These are phyloP conservation scores for Fusarium chlamydosporum DNA, from an alignment of 2,329 filamentous ascomycete species.

Conservation along the genomic window DNA sequence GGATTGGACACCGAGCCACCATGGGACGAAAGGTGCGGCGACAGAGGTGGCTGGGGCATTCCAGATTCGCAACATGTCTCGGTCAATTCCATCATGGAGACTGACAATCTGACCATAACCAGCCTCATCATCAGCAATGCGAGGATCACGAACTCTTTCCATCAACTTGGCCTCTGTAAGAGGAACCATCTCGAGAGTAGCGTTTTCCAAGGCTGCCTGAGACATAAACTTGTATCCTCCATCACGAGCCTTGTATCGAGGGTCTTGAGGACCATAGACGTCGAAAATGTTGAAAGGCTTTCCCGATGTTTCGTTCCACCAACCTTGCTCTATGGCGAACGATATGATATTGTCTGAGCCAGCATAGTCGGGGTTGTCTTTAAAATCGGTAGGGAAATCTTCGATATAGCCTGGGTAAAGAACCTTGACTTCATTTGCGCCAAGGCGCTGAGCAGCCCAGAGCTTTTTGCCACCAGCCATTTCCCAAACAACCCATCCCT, in stretches of 20 bases:
- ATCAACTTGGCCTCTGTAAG: constrained; percentile 45
- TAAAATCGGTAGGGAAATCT: constrained; percentile 41
- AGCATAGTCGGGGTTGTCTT: constrained; percentile 25
- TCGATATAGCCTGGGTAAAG: constrained; percentile 46
- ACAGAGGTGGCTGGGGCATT: constrained; percentile 41
- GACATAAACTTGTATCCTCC: constrained; percentile 50
- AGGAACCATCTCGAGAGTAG: constrained; percentile 40
- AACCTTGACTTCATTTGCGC: constrained; percentile 43
- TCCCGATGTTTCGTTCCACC: constrained; percentile 43
- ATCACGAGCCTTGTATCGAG: constrained; percentile 43
- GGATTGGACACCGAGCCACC: constrained; percentile 45
- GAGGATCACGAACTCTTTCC: constrained; percentile 42
- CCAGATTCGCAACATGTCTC: constrained; percentile 44
- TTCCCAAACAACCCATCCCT: constrained; percentile 48
- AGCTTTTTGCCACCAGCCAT: constrained; percentile 46
- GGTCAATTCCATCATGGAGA: constrained; percentile 29
- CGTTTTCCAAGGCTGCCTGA: constrained; percentile 41
- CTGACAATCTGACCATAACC: constrained; percentile 46
- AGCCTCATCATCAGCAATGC: constrained; percentile 46
- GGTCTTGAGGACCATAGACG: constrained; percentile 41
- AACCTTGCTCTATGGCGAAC: constrained; percentile 43
- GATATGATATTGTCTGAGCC: constrained; percentile 45
- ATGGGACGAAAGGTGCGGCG: constrained; percentile 43
- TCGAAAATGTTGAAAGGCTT: constrained; percentile 47
- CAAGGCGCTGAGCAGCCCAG: constrained; percentile 46